Percentiles rank a stretch among this genome's conserved stretches.
Evolutionary conservation across 177 flowering plant species (phyloP).

Genomic region (Telopea speciosissima): DNA sequence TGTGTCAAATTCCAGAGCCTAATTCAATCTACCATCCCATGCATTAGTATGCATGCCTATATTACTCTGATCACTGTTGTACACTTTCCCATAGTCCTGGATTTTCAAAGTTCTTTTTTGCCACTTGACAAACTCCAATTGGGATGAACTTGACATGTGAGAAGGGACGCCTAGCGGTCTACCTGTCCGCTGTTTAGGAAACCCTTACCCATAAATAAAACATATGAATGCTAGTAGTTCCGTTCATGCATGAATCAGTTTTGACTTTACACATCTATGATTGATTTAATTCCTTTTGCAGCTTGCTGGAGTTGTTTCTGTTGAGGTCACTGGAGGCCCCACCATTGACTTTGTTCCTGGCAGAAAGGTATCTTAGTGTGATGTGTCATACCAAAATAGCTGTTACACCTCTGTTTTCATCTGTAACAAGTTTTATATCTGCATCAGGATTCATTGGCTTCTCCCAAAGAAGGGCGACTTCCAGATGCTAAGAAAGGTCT

Average conservation of each 20-base stretch:
- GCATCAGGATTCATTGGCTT: slow-evolving; percentile 67
- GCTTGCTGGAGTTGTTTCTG: slow-evolving; percentile 98
- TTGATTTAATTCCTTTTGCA: slow-evolving; percentile 14
- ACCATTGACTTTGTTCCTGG: slow-evolving; percentile 86
- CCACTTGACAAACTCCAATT: too few relatives aligned
- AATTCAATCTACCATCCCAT: too few relatives aligned
- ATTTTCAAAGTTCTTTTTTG: too few relatives aligned
- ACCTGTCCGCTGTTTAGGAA: neutral
- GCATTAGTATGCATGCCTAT: too few relatives aligned
- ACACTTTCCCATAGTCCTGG: too few relatives aligned
- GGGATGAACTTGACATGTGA: too few relatives aligned
- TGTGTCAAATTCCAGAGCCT: too few relatives aligned
- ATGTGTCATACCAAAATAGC: slow-evolving; percentile 2
- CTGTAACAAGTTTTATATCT: slow-evolving; percentile 7
- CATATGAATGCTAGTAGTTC: neutral
- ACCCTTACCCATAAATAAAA: neutral
- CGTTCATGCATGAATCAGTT: neutral
- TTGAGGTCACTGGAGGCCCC: slow-evolving; percentile 90
- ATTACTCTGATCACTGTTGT: too few relatives aligned
- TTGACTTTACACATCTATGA: neutral
- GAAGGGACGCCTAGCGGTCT: too few relatives aligned
- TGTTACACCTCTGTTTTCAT: neutral
- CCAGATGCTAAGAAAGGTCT: slow-evolving; percentile 87
- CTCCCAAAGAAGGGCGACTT: slow-evolving; percentile 81
- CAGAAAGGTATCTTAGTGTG: slow-evolving; percentile 57